These are phyloP conservation scores for Hirsutella rhossiliensis DNA, from an alignment of 2,329 filamentous ascomycete species.

Conservation along the genomic window DNA sequence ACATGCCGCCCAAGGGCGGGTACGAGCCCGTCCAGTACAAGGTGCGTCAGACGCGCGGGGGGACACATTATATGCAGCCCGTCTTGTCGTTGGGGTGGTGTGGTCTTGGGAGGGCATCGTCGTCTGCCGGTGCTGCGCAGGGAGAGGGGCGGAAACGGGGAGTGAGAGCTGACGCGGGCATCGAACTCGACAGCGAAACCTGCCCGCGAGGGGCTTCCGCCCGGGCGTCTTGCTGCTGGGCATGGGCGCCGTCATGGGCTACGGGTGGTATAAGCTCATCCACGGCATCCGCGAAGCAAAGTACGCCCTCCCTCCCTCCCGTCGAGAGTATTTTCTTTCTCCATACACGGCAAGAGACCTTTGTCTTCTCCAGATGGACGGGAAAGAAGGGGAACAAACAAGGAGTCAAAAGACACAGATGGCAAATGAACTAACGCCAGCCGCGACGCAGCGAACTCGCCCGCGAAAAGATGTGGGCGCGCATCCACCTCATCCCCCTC, in stretches of 20 bases:
- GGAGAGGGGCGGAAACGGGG: no score
- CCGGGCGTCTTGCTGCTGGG: conserved; percentile 68
- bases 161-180: no score
- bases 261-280: conserved; percentile 80
- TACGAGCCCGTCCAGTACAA: conserved; percentile 97
- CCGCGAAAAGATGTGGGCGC: conserved; percentile 96
- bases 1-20: conserved; percentile 91
- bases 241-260: conserved; percentile 69
- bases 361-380: no score
- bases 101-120: no score
- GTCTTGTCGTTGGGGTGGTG: no score
- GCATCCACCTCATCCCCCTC: conserved; percentile 86
- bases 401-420: background rate
- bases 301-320: conserved; percentile 43
- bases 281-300: conserved; percentile 82
- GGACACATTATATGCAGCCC: no score
- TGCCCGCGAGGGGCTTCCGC: conserved; percentile 82
- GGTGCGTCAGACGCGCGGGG: conserved; percentile 49
- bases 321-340: background rate
- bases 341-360: no score
- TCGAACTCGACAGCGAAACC: conserved; percentile 78
- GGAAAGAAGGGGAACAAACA: background rate
- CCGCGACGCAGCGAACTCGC: conserved; percentile 60
- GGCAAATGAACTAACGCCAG: background rate
- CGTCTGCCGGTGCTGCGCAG: no score